Evolutionary conservation across 768 basidiomycete genomes (phyloP), one percentile per base, ranked within the genome.

Genomic region (Melanogaster broomeanus): DNA sequence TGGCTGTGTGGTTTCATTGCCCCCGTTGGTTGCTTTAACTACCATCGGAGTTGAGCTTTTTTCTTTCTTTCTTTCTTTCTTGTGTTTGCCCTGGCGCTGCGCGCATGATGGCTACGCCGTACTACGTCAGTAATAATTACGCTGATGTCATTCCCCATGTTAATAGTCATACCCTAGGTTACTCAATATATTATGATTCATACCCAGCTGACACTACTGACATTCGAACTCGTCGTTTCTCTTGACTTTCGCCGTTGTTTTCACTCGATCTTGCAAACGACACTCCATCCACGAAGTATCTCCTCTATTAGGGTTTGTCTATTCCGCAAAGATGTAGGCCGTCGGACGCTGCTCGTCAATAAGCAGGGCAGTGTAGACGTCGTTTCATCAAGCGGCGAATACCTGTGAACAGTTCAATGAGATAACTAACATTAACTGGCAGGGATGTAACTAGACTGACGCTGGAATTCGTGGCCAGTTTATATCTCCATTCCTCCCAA

Each of bases 401-500:
- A 34, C 33, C 33, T 34, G 33, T 4, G 12, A 34, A 34, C 6
- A 34, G 12, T 27, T 27, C 4, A 5, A 3, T 34, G 12, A 34
- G 33, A 34, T 11, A 34, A 34, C 11, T 16, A 11, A 11, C 4
- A 34, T 34, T 16, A 31, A 6, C 6, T 6, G 7, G 7, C 7
- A 31, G 12, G 6, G 16, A 34, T 34, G 12, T 11, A 34, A 12
- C 33, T 34, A 11, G 11, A 34, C 33, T 34, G 33, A 34, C 33
- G 16, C 16, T 34, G 5, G 33, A 34, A 16, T 34, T 34, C 12
- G 12, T 4, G 16, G 33, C 3, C 11, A 12, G 12, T 11, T 27
- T 43, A n/a, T 21, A 7, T 15, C 34, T 21, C 56, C 59, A 75
- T 39, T 69, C 69, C n/a, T 43, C 31, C 66, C 69, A 76, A 39